These are phyloP conservation scores for Yamadazyma trypodendri DNA, from an alignment of 1,139 yeast genomes.

Conservation along the genomic window DNA sequence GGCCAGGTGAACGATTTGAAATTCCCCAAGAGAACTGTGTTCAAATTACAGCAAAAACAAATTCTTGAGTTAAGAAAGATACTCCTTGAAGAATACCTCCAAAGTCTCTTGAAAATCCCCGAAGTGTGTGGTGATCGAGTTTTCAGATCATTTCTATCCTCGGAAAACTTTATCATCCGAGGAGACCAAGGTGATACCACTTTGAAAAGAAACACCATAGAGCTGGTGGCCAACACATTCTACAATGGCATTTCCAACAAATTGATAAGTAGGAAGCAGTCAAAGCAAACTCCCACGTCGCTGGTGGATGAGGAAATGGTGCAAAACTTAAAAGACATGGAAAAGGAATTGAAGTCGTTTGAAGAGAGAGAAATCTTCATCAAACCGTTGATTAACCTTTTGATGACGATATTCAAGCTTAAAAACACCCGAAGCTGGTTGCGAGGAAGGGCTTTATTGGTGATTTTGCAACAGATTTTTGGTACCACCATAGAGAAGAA, in stretches of 20 bases:
- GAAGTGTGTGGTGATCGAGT: conserved; percentile 72
- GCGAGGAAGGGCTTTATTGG: conserved; percentile 78
- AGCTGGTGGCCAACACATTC: conserved; percentile 41
- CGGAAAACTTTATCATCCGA: conserved; percentile 56
- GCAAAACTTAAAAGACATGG: conserved; percentile 42
- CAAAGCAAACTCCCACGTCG: conserved; percentile 1
- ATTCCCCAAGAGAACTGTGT: conserved; percentile 64
- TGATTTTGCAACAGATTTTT: conserved; percentile 78
- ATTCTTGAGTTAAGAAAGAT: conserved; percentile 64
- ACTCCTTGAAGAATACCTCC: conserved; percentile 63
- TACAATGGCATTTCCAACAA: conserved; percentile 42
- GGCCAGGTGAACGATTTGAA: conserved; percentile 49
- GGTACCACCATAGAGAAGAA: conserved; percentile 88
- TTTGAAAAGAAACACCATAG: conserved; percentile 20
- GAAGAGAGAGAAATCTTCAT: conserved; percentile 51
- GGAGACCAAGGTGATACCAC: conserved; percentile 29
- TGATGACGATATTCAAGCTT: conserved; percentile 68
- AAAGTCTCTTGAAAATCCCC: conserved; percentile 55
- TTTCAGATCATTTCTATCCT: conserved; percentile 74
- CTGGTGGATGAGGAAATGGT: conserved; percentile 17
- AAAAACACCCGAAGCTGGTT: conserved; percentile 72
- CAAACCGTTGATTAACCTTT: conserved; percentile 77
- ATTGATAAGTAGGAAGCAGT: conserved; percentile 6
- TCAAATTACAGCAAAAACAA: conserved; percentile 62
- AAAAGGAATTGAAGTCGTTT: conserved; percentile 38